phyloP scores from a whole-genome alignment of 352 stramenopile species.

The Blastocystis sp. region DNA sequence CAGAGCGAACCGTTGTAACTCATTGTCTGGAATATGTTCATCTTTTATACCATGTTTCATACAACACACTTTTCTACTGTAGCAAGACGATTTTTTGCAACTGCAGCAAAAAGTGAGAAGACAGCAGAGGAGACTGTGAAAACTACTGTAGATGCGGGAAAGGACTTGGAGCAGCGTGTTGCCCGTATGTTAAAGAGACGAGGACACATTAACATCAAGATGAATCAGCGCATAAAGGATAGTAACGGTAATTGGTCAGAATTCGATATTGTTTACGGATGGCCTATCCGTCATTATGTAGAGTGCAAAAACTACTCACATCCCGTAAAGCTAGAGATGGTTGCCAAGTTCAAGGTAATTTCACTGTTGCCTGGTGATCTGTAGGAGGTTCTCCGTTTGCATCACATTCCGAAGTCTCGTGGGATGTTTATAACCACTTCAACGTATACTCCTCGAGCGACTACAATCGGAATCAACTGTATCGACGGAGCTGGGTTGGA shows the following conservation, averaged over 20 bases:
- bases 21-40: background rate
- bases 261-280: conserved; percentile 61
- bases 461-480: conserved; percentile 57
- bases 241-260: conserved; percentile 54
- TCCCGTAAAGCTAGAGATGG: conserved; percentile 57
- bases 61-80: background rate
- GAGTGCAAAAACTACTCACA: conserved; percentile 61
- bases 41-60: conserved; percentile 30
- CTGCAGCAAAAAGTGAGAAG: background rate
- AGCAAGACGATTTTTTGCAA: background rate
- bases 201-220: conserved; percentile 45
- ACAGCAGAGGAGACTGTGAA: background rate
- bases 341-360: conserved; percentile 56
- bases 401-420: conserved; percentile 31
- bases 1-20: background rate
- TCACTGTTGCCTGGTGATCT: background rate
- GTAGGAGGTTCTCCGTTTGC: conserved; percentile 54
- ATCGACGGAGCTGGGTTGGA: conserved; percentile 39
- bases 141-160: conserved; percentile 51
- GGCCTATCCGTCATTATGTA: conserved; percentile 58
- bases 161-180: conserved; percentile 51
- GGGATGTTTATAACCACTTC: conserved; percentile 57
- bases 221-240: conserved; percentile 57
- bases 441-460: conserved; percentile 54
- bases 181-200: conserved; percentile 34